phyloP scores from a whole-genome alignment of 2,329 filamentous ascomycete genomes.

The Aureobasidium melanogenum region DNA sequence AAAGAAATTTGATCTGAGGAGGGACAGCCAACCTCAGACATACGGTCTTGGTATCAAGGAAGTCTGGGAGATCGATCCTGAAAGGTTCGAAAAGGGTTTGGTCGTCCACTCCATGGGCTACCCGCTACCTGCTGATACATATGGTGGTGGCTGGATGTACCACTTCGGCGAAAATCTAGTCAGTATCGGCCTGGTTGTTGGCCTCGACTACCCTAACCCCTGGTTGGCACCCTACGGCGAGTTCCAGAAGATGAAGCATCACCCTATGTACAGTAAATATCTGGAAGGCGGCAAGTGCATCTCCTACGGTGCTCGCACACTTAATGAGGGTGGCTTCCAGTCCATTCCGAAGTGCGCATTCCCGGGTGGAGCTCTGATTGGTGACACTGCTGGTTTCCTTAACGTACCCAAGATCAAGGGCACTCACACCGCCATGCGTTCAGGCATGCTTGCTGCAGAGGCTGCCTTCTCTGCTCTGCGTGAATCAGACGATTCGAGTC shows the following conservation, averaged over 20 bases:
- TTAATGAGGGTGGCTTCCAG: conserved; percentile 94
- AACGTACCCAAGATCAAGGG: conserved; percentile 99
- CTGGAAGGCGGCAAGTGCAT: conserved; percentile 97
- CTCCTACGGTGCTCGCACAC: conserved; percentile 83
- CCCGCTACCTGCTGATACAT: conserved; percentile 77
- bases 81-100: conserved; percentile 81
- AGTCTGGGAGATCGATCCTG: conserved; percentile 91
- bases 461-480: conserved; percentile 72
- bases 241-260: conserved; percentile 97
- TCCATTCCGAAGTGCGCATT: conserved; percentile 96
- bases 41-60: conserved; percentile 94
- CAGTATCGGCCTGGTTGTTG: conserved; percentile 81
- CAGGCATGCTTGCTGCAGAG: conserved; percentile 91
- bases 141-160: conserved; percentile 98
- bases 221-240: conserved; percentile 94
- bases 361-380: conserved; percentile 88
- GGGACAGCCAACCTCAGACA: conserved; percentile 86
- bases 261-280: conserved; percentile 77
- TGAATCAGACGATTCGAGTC: conserved; percentile 45
- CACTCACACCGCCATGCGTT: conserved; percentile 95
- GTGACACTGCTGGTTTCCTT: conserved; percentile 91
- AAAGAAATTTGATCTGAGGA: conserved; percentile 84
- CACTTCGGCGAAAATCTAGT: conserved; percentile 98
- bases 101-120: conserved; percentile 90
- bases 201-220: conserved; percentile 91